Evolutionary conservation across 164 flowering plant genomes (phyloP), one percentile per base, ranked within the genome.

Genomic region (Akebia trifoliata): DNA sequence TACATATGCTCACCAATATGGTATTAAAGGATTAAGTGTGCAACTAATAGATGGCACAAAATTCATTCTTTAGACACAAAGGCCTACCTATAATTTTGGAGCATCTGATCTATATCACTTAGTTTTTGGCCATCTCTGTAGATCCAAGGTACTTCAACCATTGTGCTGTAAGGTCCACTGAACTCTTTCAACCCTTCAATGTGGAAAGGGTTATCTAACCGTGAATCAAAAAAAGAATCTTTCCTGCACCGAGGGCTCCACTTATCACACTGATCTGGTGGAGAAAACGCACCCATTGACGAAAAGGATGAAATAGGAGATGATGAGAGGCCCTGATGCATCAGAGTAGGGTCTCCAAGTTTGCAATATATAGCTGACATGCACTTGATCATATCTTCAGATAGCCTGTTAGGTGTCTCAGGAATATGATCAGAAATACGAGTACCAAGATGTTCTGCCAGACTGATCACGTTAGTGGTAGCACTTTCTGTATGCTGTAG

Each of bases 111-210:
- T 8, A 82, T 66, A 45, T 81, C 83, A 20, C 77, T 80, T 62
- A 81, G 51, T 65, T 78, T 93, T 66, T 80, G 72, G 57, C 52
- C 73, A 60, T 90, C 87, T 69, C 87, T 71, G 59, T 79, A 77
- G 56, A 93, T 74, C 73, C 79, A 69, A 3, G 78, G 76, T 28
- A 93, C 83, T 76, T 90, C 99, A 65, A 93, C 70, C 96, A 90
- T 84, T 49, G 90, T 79, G 78, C 89, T 87, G 73, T 90, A 90
- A 35, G 94, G 96, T 11, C 97, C 97, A 72, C 95, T 81, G 56
- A 83, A 84, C 62, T 85, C 99, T 67, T 82, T 81, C 8, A 78
- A 68, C 24, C 87, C 91, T 68, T 85, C 89, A 25, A 93, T 77
- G 63, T 72, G 82, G 57, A 87, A 86, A 49, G 94, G 90, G 52